These are phyloP conservation scores for Leptodontidium sp. DNA, from an alignment of 2,329 filamentous ascomycete species.

Conservation along the genomic window DNA sequence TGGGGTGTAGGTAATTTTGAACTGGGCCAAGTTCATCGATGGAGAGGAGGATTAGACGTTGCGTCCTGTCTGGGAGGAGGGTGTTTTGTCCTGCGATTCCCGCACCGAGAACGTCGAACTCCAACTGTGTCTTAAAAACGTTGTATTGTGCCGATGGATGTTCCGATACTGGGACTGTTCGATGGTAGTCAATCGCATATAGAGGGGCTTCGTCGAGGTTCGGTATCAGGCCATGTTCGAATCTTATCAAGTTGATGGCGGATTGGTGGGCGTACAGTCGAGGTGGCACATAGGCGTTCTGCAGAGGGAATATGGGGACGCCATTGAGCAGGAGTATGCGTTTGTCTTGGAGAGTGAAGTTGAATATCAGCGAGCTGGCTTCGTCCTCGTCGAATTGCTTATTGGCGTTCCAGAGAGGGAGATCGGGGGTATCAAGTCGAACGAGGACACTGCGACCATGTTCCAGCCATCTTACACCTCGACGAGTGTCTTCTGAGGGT, in stretches of 20 bases:
- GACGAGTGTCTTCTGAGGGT: background rate
- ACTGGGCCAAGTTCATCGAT: constrained; percentile 9
- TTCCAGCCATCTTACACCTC: constrained; percentile 33
- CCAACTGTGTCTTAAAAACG: constrained; percentile 21
- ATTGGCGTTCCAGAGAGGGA: constrained; percentile 29
- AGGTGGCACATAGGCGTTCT: constrained; percentile 26
- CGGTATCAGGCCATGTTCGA: constrained; percentile 6
- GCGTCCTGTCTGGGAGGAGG: constrained; percentile 19
- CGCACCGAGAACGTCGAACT: constrained; percentile 31
- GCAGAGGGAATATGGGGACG: constrained; percentile 33
- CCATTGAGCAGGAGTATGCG: constrained; percentile 34
- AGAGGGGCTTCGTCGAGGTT: background rate
- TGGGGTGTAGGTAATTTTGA: background rate
- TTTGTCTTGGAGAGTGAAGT: constrained; percentile 37
- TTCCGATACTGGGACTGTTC: background rate
- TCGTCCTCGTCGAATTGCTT: constrained; percentile 21
- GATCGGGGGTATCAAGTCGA: constrained; percentile 31
- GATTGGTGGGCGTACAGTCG: constrained; percentile 33
- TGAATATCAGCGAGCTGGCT: constrained; percentile 33
- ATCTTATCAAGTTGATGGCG: constrained; percentile 13
- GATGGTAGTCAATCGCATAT: constrained; percentile 27
- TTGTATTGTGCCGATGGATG: constrained; percentile 15
- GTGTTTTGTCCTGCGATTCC: constrained; percentile 26
- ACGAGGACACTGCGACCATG: constrained; percentile 31
- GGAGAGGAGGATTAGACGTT: background rate